Evolutionary conservation across 1,284 basidiomycete genomes (phyloP).

Genomic region (Coniferiporia sulphurascens): DNA sequence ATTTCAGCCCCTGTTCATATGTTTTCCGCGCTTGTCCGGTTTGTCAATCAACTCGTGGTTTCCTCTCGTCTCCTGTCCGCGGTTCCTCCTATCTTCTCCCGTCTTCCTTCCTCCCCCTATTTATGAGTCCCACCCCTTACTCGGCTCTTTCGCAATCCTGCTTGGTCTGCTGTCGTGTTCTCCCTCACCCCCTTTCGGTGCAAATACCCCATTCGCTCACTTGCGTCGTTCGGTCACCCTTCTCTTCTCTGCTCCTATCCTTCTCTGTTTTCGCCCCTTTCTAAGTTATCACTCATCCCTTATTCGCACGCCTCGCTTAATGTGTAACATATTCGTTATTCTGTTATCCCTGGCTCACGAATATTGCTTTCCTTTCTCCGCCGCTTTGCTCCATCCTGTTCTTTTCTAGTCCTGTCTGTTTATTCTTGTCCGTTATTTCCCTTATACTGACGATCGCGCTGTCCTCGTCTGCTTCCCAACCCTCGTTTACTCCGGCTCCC

Average conservation of each 20-base stretch:
- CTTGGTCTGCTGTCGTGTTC: background rate
- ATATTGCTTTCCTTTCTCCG: background rate
- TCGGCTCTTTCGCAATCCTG: no score
- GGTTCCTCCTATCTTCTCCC: background rate
- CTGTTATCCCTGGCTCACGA: slow-evolving; percentile 9
- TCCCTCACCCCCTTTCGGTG: background rate
- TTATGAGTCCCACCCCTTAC: no score
- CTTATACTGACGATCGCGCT: background rate
- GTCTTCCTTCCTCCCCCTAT: background rate
- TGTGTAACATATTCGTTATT: slow-evolving; percentile 9
- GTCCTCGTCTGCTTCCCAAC: background rate
- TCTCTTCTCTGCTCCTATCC: no score
- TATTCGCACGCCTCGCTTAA: slow-evolving; percentile 10
- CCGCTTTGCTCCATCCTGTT: background rate
- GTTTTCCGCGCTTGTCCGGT: background rate
- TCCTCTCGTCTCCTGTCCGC: background rate
- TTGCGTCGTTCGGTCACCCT: no score
- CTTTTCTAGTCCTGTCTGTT: background rate
- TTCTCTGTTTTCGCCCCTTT: background rate
- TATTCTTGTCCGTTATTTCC: background rate
- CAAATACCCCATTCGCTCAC: no score
- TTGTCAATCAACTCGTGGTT: background rate
- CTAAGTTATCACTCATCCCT: background rate
- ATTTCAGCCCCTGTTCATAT: background rate
- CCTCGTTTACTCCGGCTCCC: background rate